A percentile compares a stretch with the other conserved stretches of the same genome.
These are phyloP conservation scores for Tephrocybe sp. DNA, from an alignment of 768 basidiomycete species.

Conservation along the genomic window DNA sequence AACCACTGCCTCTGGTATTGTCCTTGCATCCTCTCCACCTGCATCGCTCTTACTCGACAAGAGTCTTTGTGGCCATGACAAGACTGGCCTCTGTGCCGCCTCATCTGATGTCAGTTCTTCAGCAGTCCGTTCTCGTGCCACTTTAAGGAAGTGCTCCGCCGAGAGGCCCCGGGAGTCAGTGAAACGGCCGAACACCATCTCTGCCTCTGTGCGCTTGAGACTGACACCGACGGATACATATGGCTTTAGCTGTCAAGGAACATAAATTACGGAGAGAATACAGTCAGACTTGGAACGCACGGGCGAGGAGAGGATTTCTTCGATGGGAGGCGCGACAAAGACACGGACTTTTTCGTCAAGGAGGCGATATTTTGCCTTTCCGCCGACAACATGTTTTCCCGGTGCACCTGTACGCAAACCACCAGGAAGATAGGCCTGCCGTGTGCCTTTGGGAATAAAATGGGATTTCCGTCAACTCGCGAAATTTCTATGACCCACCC, in stretches of 20 bases:
- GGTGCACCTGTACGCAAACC: conserved; percentile 88
- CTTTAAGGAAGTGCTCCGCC: conserved; percentile 41
- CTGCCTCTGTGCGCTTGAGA: conserved; percentile 34
- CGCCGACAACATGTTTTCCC: conserved; percentile 77
- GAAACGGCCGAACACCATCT: conserved; percentile 39
- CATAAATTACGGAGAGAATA: not conserved
- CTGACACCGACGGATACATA: conserved; percentile 56
- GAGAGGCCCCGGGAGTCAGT: conserved; percentile 39
- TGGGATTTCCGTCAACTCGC: not conserved
- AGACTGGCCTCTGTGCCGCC: conserved; percentile 3
- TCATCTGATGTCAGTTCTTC: not conserved
- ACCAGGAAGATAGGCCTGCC: conserved; percentile 82
- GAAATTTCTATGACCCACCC: conserved; percentile 46
- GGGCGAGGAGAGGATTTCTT: conserved; percentile 56
- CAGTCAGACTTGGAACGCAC: conserved; percentile 36
- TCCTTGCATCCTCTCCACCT: not conserved
- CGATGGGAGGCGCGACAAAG: conserved; percentile 77
- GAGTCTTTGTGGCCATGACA: conserved; percentile 12
- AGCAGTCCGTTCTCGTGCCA: conserved; percentile 29
- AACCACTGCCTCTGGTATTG: not conserved
- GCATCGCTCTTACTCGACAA: not conserved
- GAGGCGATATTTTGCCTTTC: conserved; percentile 79
- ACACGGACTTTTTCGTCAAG: conserved; percentile 82
- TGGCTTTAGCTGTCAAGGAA: conserved; percentile 56
- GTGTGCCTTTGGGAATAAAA: conserved; percentile 54